These are phyloP conservation scores for Melampsora larici-populina DNA, from an alignment of 1,284 basidiomycete species.

Conservation along the genomic window DNA sequence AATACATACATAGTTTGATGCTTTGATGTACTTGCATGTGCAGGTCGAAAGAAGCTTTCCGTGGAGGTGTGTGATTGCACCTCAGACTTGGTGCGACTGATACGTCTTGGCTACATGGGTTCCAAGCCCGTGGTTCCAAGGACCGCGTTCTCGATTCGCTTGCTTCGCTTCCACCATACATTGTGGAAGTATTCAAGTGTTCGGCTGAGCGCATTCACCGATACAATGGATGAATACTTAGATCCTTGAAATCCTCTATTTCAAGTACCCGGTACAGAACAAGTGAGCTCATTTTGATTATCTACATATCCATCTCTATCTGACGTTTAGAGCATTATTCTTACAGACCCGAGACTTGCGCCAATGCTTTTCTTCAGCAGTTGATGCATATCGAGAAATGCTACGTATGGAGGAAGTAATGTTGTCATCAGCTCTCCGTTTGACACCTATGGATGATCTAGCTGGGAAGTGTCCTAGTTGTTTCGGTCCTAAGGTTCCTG, in stretches of 20 bases:
- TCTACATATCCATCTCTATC: too few relatives aligned
- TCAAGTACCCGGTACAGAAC: not conserved
- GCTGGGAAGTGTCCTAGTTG: not conserved
- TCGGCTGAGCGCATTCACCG: not conserved
- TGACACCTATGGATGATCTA: too few relatives aligned
- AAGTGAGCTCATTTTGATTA: too few relatives aligned
- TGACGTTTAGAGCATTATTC: too few relatives aligned
- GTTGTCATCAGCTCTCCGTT: too few relatives aligned
- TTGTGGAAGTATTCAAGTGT: conserved; percentile 24
- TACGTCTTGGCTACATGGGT: not conserved
- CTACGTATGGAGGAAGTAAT: too few relatives aligned
- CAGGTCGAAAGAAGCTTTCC: too few relatives aligned
- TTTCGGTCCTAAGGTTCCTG: not conserved
- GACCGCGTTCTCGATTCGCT: too few relatives aligned
- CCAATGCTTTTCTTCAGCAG: not conserved
- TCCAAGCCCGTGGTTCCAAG: not conserved
- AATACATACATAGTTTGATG: too few relatives aligned
- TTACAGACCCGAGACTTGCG: not conserved
- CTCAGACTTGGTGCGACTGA: conserved; percentile 1
- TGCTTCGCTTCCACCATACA: conserved; percentile 9
- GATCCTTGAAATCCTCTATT: conserved; percentile 1
- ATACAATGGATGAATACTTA: conserved; percentile 16
- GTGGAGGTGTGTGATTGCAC: not conserved
- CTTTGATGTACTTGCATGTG: too few relatives aligned
- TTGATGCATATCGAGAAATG: conserved; percentile 10